Evolutionary conservation across 116 monocot species (phyloP).

Genomic region (Dioscorea cayenensis): DNA sequence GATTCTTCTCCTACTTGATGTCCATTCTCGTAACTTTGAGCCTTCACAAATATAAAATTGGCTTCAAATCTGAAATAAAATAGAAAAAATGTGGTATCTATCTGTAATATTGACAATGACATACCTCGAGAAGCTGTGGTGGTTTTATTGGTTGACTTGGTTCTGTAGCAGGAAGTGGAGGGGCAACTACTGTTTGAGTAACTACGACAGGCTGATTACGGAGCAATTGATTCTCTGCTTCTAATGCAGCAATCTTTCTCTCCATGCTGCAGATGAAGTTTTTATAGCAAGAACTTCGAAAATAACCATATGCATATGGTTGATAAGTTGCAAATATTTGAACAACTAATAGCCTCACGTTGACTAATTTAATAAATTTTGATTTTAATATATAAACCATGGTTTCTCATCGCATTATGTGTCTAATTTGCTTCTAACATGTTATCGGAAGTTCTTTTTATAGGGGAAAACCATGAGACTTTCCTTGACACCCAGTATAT

Average conservation of each 20-base stretch:
- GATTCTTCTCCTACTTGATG: constrained; percentile 28
- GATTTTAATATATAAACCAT: too few species aligned
- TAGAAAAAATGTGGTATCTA: background rate
- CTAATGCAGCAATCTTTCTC: constrained; percentile 56
- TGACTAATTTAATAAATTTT: too few species aligned
- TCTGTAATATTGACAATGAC: background rate
- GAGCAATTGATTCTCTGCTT: constrained; percentile 74
- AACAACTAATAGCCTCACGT: too few species aligned
- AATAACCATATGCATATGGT: too few species aligned
- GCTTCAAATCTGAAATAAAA: background rate
- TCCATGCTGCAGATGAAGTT: constrained; percentile 41
- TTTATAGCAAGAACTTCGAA: background rate
- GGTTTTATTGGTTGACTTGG: constrained; percentile 8
- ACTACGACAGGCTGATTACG: constrained; percentile 30
- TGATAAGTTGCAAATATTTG: too few species aligned
- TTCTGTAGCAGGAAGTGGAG: background rate
- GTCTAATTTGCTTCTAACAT: too few species aligned
- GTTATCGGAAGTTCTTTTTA: too few species aligned
- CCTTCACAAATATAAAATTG: constrained; percentile 4
- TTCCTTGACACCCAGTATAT: too few species aligned
- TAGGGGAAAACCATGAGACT: too few species aligned
- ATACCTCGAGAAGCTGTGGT: constrained; percentile 38
- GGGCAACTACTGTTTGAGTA: constrained; percentile 22
- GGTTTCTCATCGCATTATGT: too few species aligned
- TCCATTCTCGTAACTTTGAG: constrained; percentile 54